A percentile compares a stretch with the other conserved stretches of the same genome.
phyloP scores from a whole-genome alignment of 1,139 yeast species.

The Spencermartinsiella ligniputridi region DNA sequence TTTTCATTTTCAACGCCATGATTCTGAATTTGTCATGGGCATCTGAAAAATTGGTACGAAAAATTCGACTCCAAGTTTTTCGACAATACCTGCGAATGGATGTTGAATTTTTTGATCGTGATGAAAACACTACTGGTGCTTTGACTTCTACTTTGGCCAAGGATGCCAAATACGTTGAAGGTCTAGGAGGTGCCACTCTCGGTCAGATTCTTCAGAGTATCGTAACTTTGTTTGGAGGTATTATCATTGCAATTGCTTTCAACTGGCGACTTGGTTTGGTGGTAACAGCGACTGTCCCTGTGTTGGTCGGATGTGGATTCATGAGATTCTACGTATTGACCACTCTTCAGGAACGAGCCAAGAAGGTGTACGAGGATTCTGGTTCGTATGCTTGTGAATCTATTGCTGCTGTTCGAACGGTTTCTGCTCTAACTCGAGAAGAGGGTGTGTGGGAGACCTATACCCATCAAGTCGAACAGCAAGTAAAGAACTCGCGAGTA shows the following conservation, averaged over 20 bases:
- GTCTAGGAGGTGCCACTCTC: slow-evolving; percentile 81
- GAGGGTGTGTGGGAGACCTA: slow-evolving; percentile 31
- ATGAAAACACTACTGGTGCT: slow-evolving; percentile 59
- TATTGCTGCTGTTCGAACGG: slow-evolving; percentile 36
- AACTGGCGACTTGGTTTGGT: slow-evolving; percentile 60
- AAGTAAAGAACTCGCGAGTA: slow-evolving; percentile 28
- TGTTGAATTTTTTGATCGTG: slow-evolving; percentile 76
- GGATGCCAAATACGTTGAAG: slow-evolving; percentile 81
- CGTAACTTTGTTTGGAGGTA: slow-evolving; percentile 70
- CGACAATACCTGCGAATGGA: slow-evolving; percentile 58
- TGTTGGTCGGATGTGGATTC: slow-evolving; percentile 70
- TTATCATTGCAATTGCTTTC: slow-evolving; percentile 62
- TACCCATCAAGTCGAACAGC: slow-evolving; percentile 27
- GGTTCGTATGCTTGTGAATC: slow-evolving; percentile 37
- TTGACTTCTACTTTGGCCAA: slow-evolving; percentile 74
- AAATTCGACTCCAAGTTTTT: slow-evolving; percentile 32
- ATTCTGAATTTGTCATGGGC: slow-evolving; percentile 30
- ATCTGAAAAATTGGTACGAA: slow-evolving; percentile 29
- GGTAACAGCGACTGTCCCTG: slow-evolving; percentile 59
- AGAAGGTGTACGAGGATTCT: slow-evolving; percentile 36
- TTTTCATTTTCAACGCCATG: slow-evolving; percentile 30
- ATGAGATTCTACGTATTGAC: slow-evolving; percentile 72
- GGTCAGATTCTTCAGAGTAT: slow-evolving; percentile 71
- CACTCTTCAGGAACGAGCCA: slow-evolving; percentile 55
- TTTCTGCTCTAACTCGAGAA: slow-evolving; percentile 36